A percentile compares a stretch with the other conserved stretches of the same genome.
Evolutionary conservation across 2,329 filamentous ascomycete species (phyloP).

Genomic region (Cercospora canescens): DNA sequence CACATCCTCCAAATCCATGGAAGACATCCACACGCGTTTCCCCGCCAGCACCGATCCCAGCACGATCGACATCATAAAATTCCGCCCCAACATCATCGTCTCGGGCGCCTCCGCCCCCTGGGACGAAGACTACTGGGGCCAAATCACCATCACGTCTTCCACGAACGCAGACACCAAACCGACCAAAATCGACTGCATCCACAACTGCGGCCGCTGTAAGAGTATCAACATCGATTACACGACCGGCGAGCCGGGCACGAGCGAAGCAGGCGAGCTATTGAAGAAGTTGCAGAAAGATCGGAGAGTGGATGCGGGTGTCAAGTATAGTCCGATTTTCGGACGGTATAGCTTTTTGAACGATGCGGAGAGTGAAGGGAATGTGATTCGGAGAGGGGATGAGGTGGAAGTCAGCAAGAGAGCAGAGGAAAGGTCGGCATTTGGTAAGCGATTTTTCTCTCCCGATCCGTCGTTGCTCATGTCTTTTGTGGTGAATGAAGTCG

Average conservation of each 20-base stretch:
- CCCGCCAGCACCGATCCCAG: conserved; percentile 29
- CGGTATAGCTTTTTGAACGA: conserved; percentile 45
- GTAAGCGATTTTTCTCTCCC: conserved; percentile 35
- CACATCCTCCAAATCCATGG: conserved; percentile 68
- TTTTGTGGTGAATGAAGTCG: background rate
- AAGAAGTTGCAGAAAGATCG: conserved; percentile 48
- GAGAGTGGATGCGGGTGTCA: conserved; percentile 46
- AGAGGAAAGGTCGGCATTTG: conserved; percentile 43
- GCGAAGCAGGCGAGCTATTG: conserved; percentile 42
- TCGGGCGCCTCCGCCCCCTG: conserved; percentile 41
- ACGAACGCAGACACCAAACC: background rate
- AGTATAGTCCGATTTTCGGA: conserved; percentile 52
- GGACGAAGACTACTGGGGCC: conserved; percentile 51
- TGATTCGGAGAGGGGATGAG: conserved; percentile 44
- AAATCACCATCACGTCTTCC: conserved; percentile 33
- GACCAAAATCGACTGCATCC: conserved; percentile 39
- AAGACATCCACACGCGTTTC: conserved; percentile 57
- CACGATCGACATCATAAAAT: conserved; percentile 45
- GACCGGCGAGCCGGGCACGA: conserved; percentile 43
- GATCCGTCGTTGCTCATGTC: background rate
- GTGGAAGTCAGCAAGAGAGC: conserved; percentile 44
- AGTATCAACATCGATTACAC: conserved; percentile 51
- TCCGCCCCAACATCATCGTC: conserved; percentile 49
- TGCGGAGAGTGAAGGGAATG: conserved; percentile 31
- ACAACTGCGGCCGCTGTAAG: conserved; percentile 50